phyloP scores from a whole-genome alignment of 2,329 filamentous ascomycete genomes.

The Ceratocystiopsis brevicomis region DNA sequence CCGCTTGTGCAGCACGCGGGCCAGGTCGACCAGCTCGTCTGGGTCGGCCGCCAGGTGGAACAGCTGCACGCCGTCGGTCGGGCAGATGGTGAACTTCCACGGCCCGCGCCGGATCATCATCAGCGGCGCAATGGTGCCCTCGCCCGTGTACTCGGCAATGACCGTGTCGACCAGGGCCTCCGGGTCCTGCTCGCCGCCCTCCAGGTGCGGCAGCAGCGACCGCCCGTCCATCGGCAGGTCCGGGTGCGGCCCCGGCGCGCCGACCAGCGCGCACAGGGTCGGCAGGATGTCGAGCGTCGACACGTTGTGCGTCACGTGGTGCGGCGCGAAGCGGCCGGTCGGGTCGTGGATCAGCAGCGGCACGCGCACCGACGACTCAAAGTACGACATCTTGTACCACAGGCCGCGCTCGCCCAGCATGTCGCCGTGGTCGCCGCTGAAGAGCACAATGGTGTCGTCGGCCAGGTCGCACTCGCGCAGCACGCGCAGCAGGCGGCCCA shows the following conservation, averaged over 20 bases:
- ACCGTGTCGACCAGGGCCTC: conserved; percentile 54
- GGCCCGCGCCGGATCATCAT: conserved; percentile 84
- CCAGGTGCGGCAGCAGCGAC: conserved; percentile 62
- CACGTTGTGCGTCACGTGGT: conserved; percentile 64
- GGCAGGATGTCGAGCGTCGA: conserved; percentile 82
- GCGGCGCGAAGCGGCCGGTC: conserved; percentile 44
- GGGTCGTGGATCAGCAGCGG: conserved; percentile 75
- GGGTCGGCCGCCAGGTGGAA: conserved; percentile 65
- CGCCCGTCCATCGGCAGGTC: conserved; percentile 71
- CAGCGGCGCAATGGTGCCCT: conserved; percentile 72
- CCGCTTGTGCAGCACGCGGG: conserved; percentile 21
- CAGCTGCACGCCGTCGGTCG: conserved; percentile 66
- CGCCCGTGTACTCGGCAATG: conserved; percentile 88
- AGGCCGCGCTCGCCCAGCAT: conserved; percentile 86
- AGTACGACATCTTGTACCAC: conserved; percentile 93
- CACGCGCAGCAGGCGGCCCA: conserved; percentile 62
- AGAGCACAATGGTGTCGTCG: conserved; percentile 78
- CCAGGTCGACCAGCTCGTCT: conserved; percentile 56
- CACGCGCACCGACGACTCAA: conserved; percentile 76
- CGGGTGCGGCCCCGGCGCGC: conserved; percentile 41
- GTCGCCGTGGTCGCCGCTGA: conserved; percentile 85
- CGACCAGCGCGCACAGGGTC: conserved; percentile 69
- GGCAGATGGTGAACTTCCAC: conserved; percentile 84
- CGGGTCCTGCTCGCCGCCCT: conserved; percentile 25
- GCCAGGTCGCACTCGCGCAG: conserved; percentile 63